Conservation (phyloP, 83 land plant species). For the Picea mariana region DNA sequence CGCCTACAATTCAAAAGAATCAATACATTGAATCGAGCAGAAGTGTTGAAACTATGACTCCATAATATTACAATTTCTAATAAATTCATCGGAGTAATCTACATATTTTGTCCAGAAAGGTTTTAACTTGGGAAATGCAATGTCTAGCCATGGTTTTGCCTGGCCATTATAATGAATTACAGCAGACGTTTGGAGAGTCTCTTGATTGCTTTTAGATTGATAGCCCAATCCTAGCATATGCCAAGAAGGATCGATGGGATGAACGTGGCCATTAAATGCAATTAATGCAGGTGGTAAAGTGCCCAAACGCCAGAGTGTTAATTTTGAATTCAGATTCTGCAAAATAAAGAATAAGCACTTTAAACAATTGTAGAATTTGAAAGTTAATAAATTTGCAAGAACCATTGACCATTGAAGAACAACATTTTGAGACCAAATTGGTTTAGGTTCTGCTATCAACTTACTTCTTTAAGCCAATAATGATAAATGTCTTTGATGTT, state of each 20-base stretch:
- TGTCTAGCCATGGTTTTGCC: slow-evolving; percentile 94
- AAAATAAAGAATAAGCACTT: slow-evolving; percentile 11
- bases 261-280: slow-evolving; percentile 72
- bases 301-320: slow-evolving; percentile 76
- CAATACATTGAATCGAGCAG: slow-evolving; percentile 5
- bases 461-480: slow-evolving; percentile 73
- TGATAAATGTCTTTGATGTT: slow-evolving; percentile 64
- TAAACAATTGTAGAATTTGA: not conserved
- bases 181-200: slow-evolving; percentile 46
- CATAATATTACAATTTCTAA: slow-evolving; percentile 70
- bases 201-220: slow-evolving; percentile 27
- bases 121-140: slow-evolving; percentile 63
- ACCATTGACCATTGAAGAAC: not conserved
- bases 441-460: slow-evolving; percentile 14
- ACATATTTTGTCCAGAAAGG: slow-evolving; percentile 74
- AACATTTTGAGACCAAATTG: not conserved
- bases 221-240: slow-evolving; percentile 79
- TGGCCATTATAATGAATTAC: slow-evolving; percentile 93
- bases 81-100: slow-evolving; percentile 68
- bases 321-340: slow-evolving; percentile 72
- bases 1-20: not conserved
- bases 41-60: slow-evolving; percentile 26
- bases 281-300: slow-evolving; percentile 85
- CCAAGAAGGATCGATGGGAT: slow-evolving; percentile 74
- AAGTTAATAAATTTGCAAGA: not conserved